A percentile compares a stretch with the other conserved stretches of the same genome.
These are phyloP conservation scores for Uromyces viciae-fabae DNA, from an alignment of 1,284 basidiomycete species.

Conservation along the genomic window DNA sequence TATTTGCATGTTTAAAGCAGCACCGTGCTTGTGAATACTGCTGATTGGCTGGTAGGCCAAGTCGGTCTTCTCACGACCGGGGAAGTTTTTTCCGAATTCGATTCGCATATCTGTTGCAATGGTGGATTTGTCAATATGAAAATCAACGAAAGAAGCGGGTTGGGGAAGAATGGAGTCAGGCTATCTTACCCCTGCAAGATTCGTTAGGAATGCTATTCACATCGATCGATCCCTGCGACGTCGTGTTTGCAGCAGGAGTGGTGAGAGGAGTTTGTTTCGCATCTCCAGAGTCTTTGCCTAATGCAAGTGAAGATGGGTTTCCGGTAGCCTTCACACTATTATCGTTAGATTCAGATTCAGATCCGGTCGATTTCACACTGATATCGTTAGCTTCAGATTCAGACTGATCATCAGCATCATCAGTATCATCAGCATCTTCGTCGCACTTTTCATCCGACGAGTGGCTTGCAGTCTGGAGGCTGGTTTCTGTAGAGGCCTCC, in stretches of 20 bases:
- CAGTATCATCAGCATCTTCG: no score
- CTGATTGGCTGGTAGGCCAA: conserved; percentile 1
- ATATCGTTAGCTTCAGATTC: neutral
- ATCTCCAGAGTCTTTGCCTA: neutral
- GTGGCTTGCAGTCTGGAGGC: no score
- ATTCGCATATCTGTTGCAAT: conserved; percentile 19
- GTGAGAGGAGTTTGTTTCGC: neutral
- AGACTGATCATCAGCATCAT: no score
- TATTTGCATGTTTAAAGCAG: neutral
- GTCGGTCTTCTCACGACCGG: conserved; percentile 5
- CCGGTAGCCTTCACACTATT: neutral
- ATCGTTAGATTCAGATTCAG: neutral
- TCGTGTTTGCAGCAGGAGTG: neutral
- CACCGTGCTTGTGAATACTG: neutral
- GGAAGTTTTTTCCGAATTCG: conserved; percentile 25
- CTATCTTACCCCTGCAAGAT: no score
- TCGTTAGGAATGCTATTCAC: neutral
- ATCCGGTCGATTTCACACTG: neutral
- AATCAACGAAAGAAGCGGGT: neutral
- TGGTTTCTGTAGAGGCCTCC: no score
- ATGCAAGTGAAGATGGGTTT: neutral
- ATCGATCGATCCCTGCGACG: neutral
- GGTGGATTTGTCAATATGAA: neutral
- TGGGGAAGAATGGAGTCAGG: neutral
- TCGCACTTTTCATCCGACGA: no score